Evolutionary conservation across 108 stramenopile species (phyloP), one percentile per base, ranked within the genome.

Genomic region (Aurantiochytrium sp.): DNA sequence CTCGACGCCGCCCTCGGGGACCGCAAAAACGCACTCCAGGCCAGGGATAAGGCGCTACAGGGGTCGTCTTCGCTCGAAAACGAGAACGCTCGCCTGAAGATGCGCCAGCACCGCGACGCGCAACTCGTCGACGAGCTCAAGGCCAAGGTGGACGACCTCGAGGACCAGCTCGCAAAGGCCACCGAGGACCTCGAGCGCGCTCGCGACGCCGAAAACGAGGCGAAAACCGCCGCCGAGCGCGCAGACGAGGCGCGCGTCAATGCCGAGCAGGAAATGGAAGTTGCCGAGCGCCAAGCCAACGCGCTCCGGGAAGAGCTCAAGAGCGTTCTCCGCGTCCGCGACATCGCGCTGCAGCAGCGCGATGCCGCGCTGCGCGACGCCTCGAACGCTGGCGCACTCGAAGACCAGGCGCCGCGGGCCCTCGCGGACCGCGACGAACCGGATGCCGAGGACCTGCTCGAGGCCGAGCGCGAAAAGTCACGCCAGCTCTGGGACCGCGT

Each of bases 191-290:
- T 48, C 42, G 45, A 48, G 12, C 5, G 12, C 19, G 69, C 69
- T 19, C 37, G 45, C 69, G 8, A 17, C 19, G 45, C 10, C 24
- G 37, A 45, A 22, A 48, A 6, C 37, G 69, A 81, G 37, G 69
- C 69, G 19, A 81, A 39, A 10, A 81, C 45, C 22, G 45, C 45
- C 30, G 42, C 45, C 12, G 69, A 81, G 69, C 69, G 69, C 69
- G 69, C 45, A 5, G 45, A 81, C 42, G 69, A 81, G 1, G 69
- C 37, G 12, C 21, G 45, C 24, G n/a, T 81, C 45, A 81, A 81
- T 48, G 69, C 69, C 45, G 69, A 81, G 69, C 69, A 81, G n/a
- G 69, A 81, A 30, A 81, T 81, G 69, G 69, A 81, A 22, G 69
- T 81, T 12, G 69, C 69, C 42, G 42, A 81, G 30, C 69, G 69